These are phyloP conservation scores for Hymenoscyphus albidus DNA, from an alignment of 2,329 filamentous ascomycete genomes.

Conservation along the genomic window DNA sequence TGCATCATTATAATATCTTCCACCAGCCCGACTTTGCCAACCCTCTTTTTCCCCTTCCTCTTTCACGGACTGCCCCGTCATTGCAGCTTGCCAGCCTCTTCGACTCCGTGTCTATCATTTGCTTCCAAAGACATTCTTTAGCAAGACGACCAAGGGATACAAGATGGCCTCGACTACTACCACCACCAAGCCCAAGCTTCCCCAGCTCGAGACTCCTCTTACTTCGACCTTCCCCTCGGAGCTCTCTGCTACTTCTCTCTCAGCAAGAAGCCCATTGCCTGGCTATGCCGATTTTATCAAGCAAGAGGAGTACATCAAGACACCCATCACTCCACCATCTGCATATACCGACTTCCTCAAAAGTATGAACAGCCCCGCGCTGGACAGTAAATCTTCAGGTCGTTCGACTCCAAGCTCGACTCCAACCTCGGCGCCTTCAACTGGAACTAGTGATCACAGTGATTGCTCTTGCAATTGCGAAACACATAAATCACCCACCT, in stretches of 20 bases:
- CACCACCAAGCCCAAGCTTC: conserved; percentile 49
- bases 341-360: conserved; percentile 94
- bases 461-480: conserved; percentile 57
- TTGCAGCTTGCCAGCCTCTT: conserved; percentile 29
- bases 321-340: conserved; percentile 83
- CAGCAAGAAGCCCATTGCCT: conserved; percentile 66
- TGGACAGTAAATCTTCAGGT: conserved; percentile 37
- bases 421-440: conserved; percentile 42
- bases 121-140: conserved; percentile 28
- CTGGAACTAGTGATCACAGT: conserved; percentile 43
- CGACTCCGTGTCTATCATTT: conserved; percentile 30
- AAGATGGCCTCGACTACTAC: conserved; percentile 30
- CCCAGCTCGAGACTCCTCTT: conserved; percentile 59
- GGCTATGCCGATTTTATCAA: conserved; percentile 62
- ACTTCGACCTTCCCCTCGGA: conserved; percentile 59
- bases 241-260: conserved; percentile 45
- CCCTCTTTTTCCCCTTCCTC: conserved; percentile 18
- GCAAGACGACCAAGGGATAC: conserved; percentile 18
- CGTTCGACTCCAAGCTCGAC: conserved; percentile 46
- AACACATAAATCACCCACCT: conserved; percentile 50
- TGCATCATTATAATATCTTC: conserved; percentile 31
- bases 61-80: conserved; percentile 30
- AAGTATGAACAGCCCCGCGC: conserved; percentile 52
- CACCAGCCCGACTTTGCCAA: conserved; percentile 16
- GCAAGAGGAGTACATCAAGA: conserved; percentile 63